Base-by-base conservation (phyloP, 2,329 filamentous ascomycete species). In the Epichloe festucae region DNA sequence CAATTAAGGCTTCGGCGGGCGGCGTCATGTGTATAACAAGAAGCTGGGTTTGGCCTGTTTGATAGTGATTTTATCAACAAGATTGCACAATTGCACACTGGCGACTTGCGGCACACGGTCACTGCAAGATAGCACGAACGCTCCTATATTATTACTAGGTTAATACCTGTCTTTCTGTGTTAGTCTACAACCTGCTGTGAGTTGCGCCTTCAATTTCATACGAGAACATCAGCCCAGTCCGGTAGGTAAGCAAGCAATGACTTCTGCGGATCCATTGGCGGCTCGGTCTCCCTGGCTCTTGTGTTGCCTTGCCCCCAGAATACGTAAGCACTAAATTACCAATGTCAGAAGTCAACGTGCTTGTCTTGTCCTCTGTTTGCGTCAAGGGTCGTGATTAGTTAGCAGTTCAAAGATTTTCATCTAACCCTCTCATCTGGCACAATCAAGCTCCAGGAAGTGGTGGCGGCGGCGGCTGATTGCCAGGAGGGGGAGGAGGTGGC, bases 401-500 rank as follows among this genome's bases (percentile, higher is more conserved):
- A 54, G 49, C 46, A 47, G 36, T 46, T 36, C 14, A 34, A 2
- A 21, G 5, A 38, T 8, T 31, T 36, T 27, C 12, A 17, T 17
- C 3, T 15, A 19, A 19, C 46, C 10, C 17, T 35, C 21, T 36
- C 43, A 34, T 14, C 19, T 21, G 36, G 17, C 34, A 27, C 45
- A 42, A 34, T 54, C 50, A 76, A 56, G 73, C 72, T 59, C 73
- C 73, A 53, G 73, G 72, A 56, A 81, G 80, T 50, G 81, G 81
- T 52, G 81, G 81, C 23, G 85, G 82, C 15, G 81, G 81, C 56
- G 81, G 76, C 56, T 80, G 81, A 57, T 73, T 73, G 51, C 76
- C 76, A 52, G 81, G 81, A 57, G 81, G 82, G 19, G 85, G 82
- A 39, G 82, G 81, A 52, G 82, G 81, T 48, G 76, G 75, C 52